Conservation (phyloP, 768 basidiomycete genomes). For the Kwoniella mangroviensis region DNA sequence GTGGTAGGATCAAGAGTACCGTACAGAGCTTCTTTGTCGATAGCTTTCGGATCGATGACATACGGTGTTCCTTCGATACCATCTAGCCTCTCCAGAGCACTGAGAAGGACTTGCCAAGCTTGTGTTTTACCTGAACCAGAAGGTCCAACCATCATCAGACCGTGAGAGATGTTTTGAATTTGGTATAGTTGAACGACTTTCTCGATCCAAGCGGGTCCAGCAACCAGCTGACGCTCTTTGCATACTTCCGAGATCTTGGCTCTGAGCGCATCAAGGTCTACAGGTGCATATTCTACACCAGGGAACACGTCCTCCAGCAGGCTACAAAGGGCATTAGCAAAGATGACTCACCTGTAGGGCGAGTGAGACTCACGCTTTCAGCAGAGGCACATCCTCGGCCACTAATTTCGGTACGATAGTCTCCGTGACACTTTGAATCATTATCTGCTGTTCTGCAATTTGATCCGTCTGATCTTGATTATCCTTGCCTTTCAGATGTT, state of each 20-base stretch:
- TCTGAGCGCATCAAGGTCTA: conserved; percentile 83
- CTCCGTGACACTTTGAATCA: conserved; percentile 97
- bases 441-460: conserved; percentile 86
- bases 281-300: conserved; percentile 86
- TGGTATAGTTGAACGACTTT: conserved; percentile 98
- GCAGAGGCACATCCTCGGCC: conserved; percentile 91
- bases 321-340: conserved; percentile 60
- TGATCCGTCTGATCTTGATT: conserved; percentile 51
- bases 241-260: conserved; percentile 86
- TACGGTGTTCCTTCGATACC: conserved; percentile 91
- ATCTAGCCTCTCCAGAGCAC: conserved; percentile 86
- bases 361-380: conserved; percentile 89
- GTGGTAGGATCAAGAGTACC: conserved; percentile 96
- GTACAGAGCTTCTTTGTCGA: conserved; percentile 97
- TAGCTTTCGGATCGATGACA: conserved; percentile 98
- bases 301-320: conserved; percentile 97
- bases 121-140: conserved; percentile 96
- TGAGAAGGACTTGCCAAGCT: conserved; percentile 92
- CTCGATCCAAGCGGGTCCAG: conserved; percentile 85
- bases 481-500: conserved; percentile 63
- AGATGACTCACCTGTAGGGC: too few species aligned
- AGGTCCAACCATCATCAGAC: conserved; percentile 99
- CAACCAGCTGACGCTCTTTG: conserved; percentile 77
- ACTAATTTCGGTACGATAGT: conserved; percentile 98
- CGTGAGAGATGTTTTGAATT: conserved; percentile 99